phyloP scores from a whole-genome alignment of 768 basidiomycete species.

The Auriculariales sp. region DNA sequence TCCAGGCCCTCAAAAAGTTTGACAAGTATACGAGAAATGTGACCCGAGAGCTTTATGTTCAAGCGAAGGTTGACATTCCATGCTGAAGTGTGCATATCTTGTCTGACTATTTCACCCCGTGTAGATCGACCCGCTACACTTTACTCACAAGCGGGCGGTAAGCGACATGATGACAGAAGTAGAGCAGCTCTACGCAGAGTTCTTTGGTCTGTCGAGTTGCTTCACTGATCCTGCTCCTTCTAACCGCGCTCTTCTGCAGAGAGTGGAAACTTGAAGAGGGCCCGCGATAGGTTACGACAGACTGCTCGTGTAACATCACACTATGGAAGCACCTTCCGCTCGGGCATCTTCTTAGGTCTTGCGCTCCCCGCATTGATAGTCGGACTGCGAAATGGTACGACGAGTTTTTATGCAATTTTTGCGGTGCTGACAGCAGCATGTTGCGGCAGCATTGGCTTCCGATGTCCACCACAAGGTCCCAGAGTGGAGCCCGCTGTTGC shows the following conservation, averaged over 20 bases:
- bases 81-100: neutral
- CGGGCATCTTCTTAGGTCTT: constrained; percentile 58
- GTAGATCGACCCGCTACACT: constrained; percentile 52
- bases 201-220: constrained; percentile 46
- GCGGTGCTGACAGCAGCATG: no score
- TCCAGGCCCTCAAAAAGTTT: constrained; percentile 58
- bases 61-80: neutral
- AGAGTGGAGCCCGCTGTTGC: constrained; percentile 60
- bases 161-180: constrained; percentile 56
- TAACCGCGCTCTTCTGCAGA: constrained; percentile 26
- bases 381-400: constrained; percentile 20
- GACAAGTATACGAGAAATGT: constrained; percentile 68
- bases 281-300: constrained; percentile 50
- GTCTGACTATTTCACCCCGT: no score
- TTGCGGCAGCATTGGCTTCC: constrained; percentile 34
- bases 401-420: neutral
- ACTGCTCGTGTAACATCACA: constrained; percentile 37
- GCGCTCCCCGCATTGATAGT: constrained; percentile 52
- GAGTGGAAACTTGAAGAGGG: constrained; percentile 66
- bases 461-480: constrained; percentile 40
- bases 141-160: constrained; percentile 48
- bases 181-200: constrained; percentile 60
- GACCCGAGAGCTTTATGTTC: neutral
- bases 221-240: neutral
- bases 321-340: constrained; percentile 58